Evolutionary conservation across 2,329 filamentous ascomycete species (phyloP).

Genomic region (Aspergillus ruber): DNA sequence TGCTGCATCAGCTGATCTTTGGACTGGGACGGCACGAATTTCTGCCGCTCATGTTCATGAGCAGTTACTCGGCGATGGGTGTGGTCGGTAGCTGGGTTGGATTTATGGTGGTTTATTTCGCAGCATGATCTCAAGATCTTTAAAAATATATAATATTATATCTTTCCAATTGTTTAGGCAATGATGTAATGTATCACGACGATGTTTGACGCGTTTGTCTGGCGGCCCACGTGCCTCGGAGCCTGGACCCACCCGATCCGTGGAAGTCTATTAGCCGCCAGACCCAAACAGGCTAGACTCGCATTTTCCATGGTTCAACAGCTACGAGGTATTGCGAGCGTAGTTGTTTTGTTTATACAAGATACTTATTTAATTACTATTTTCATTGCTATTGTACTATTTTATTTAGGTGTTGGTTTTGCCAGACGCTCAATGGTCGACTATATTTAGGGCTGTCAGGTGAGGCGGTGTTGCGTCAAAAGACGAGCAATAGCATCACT

Average conservation of each 20-base stretch:
- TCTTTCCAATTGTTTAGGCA: background rate
- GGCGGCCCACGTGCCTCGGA: conserved; percentile 12
- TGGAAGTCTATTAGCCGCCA: conserved; percentile 14
- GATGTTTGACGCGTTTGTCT: conserved; percentile 12
- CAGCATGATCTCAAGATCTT: background rate
- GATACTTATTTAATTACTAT: background rate
- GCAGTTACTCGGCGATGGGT: conserved; percentile 88
- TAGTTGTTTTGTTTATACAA: no score
- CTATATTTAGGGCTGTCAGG: no score
- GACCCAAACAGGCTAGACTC: conserved; percentile 4
- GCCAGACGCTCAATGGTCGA: no score
- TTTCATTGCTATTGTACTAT: background rate
- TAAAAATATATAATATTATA: background rate
- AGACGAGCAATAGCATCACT: no score
- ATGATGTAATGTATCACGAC: conserved; percentile 12
- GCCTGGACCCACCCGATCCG: conserved; percentile 12
- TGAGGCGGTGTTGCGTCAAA: background rate
- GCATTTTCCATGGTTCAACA: conserved; percentile 8
- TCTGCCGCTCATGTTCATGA: conserved; percentile 92
- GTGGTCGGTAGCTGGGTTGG: conserved; percentile 93
- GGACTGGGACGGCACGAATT: conserved; percentile 71
- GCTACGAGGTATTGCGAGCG: background rate
- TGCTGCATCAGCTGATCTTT: conserved; percentile 78
- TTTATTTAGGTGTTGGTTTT: background rate
- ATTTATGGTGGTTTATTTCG: conserved; percentile 86